Evolutionary conservation across 75 land plant genomes (phyloP), one percentile per base, ranked within the genome.

Genomic region (Gnetum montanum): DNA sequence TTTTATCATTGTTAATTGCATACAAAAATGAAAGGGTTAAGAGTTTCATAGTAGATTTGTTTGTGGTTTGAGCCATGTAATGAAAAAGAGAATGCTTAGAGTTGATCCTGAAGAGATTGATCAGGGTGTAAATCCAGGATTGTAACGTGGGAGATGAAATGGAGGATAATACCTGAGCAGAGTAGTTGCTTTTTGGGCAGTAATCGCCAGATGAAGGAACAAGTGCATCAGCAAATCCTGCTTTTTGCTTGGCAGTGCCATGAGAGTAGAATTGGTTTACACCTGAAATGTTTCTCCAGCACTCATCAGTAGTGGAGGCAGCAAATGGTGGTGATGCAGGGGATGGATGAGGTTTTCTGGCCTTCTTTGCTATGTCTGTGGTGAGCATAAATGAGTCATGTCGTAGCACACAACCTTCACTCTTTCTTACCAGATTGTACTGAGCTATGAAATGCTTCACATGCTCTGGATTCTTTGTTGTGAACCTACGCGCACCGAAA

Each of bases 341-440:
- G 11, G 5, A 29, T 8, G 7, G 22, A 6, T 35, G 8, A n/a
- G 47, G 22, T 24, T 38, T 35, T 22, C 8, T 20, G 0, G 0
- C 24, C 4, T n/a, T 20, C 0, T 24, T 30, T 44, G 10, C 22
- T 4, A n/a, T 8, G 37, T 25, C 12, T 0, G 51, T 4, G 20
- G 59, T 45, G 22, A 34, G 43, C 1, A 54, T 27, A 20, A 33
- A 30, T 18, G 75, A 55, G 45, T 76, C 75, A 16, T 70, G 65
- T 37, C 61, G 60, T 15, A 76, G 67, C 18, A 70, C 35, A 59
- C 53, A 64, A 10, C 70, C 75, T 60, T 70, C 75, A 40, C 51
- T 61, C 40, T 66, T 57, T 11, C 70, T 29, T 19, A 57, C 44
- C 15, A 55, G 58, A 34, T 64, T 63, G 19, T 71, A 76, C 50